Conservation (phyloP, 305 asterid genomes). For the Rubia balearica region DNA sequence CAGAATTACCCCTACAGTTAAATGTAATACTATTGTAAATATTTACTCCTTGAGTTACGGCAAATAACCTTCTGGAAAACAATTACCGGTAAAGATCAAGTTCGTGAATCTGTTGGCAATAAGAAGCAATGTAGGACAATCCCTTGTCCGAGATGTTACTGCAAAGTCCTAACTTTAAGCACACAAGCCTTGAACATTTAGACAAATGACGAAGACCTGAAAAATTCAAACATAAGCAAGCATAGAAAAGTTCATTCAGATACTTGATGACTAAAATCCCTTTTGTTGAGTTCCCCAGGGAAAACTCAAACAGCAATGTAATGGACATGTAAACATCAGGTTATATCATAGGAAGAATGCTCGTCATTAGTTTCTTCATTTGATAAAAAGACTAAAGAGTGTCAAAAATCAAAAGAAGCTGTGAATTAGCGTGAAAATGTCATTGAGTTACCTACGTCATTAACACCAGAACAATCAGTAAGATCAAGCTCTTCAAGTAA, state of each 20-base stretch:
- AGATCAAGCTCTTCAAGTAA: constrained; percentile 64
- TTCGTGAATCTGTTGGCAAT: constrained; percentile 43
- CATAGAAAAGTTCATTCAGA: not conserved
- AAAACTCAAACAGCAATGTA: not conserved
- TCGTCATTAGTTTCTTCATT: not conserved
- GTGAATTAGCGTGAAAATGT: not conserved
- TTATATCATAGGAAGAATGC: not conserved
- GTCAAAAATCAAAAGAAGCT: not conserved
- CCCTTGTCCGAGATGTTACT: constrained; percentile 54
- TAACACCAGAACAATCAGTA: constrained; percentile 61
- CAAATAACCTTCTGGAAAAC: not conserved
- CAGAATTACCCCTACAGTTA: constrained; percentile 10
- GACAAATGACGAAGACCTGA: constrained; percentile 58
- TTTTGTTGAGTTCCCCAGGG: too few species aligned
- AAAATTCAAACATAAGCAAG: constrained; percentile 6
- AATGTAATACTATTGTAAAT: not conserved
- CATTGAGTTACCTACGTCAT: constrained; percentile 42
- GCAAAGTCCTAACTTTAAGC: constrained; percentile 65
- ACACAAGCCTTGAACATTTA: constrained; percentile 41
- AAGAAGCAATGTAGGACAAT: constrained; percentile 34
- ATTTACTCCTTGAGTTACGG: not conserved
- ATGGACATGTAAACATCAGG: not conserved
- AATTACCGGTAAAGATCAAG: constrained; percentile 64
- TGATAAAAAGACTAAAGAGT: not conserved
- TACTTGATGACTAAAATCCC: not conserved